phyloP scores from a whole-genome alignment of 169 alveolate species.

The Prorocentrum cordatum region DNA sequence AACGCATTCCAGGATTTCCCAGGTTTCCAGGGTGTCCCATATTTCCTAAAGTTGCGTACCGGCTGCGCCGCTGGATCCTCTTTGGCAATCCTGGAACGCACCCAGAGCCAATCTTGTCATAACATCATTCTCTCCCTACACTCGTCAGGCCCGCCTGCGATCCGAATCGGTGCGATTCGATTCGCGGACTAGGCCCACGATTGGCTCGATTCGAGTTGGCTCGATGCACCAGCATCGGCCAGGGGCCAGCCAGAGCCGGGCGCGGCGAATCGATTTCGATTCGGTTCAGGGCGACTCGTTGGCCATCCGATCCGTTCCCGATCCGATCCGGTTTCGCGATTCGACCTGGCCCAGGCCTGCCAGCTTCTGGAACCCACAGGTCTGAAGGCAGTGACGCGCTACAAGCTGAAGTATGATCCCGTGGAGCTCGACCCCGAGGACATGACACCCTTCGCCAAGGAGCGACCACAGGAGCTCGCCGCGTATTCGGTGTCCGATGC shows the following conservation, averaged over 20 bases:
- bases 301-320: no score
- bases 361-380: no score
- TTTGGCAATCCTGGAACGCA: no score
- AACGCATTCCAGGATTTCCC: no score
- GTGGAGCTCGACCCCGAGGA: conserved; percentile 98
- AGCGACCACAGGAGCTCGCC: conserved; percentile 91
- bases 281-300: no score
- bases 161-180: neutral
- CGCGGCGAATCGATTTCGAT: no score
- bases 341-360: no score
- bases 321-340: no score
- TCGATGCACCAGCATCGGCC: neutral
- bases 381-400: conserved; percentile 94
- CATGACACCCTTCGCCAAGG: conserved; percentile 83
- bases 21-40: no score
- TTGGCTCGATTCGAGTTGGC: neutral
- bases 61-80: no score
- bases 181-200: neutral
- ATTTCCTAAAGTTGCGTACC: no score
- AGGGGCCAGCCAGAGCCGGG: no score
- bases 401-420: conserved; percentile 96
- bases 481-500: conserved; percentile 99
- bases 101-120: neutral
- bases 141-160: neutral
- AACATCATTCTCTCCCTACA: neutral